Evolutionary conservation across 805 yeast genomes (phyloP).

Genomic region (Alloascoidea africana): DNA sequence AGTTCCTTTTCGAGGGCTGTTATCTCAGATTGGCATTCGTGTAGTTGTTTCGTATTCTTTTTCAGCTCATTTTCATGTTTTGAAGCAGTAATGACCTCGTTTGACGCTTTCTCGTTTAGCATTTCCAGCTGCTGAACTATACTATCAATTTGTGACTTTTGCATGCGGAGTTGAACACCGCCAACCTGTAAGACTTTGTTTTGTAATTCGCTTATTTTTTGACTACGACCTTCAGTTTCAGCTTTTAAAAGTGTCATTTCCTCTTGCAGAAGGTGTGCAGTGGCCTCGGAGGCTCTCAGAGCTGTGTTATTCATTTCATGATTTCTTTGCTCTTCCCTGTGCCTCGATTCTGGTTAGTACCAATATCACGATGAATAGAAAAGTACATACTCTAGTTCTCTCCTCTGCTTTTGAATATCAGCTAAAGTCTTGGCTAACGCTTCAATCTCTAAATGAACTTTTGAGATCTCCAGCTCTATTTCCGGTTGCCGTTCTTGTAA

Average conservation of each 20-base stretch:
- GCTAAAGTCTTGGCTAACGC: conserved; percentile 38
- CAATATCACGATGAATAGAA: too few species aligned
- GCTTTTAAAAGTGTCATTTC: conserved; percentile 31
- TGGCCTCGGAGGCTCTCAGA: conserved; percentile 20
- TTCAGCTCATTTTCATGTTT: conserved; percentile 52
- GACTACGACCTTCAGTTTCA: conserved; percentile 39
- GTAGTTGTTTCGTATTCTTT: conserved; percentile 33
- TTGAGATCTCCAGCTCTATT: conserved; percentile 44
- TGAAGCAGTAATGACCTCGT: conserved; percentile 37
- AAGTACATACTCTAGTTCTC: too few species aligned
- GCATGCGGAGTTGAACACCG: conserved; percentile 69
- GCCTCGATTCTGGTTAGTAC: too few species aligned
- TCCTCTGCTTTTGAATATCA: conserved; percentile 27
- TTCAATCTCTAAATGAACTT: conserved; percentile 46
- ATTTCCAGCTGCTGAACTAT: conserved; percentile 51
- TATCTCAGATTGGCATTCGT: conserved; percentile 32
- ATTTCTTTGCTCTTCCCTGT: conserved; percentile 11
- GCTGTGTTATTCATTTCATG: conserved; percentile 18
- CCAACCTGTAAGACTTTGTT: conserved; percentile 82
- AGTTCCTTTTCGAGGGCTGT: conserved; percentile 19
- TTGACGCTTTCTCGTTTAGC: conserved; percentile 36
- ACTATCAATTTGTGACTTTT: conserved; percentile 71
- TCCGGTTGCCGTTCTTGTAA: conserved; percentile 57
- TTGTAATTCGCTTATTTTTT: conserved; percentile 44
- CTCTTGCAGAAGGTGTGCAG: conserved; percentile 18